Evolutionary conservation across 495 filamentous ascomycete species (phyloP), one percentile per base, ranked within the genome.

Genomic region (Aspergillus incahuasiensis): DNA sequence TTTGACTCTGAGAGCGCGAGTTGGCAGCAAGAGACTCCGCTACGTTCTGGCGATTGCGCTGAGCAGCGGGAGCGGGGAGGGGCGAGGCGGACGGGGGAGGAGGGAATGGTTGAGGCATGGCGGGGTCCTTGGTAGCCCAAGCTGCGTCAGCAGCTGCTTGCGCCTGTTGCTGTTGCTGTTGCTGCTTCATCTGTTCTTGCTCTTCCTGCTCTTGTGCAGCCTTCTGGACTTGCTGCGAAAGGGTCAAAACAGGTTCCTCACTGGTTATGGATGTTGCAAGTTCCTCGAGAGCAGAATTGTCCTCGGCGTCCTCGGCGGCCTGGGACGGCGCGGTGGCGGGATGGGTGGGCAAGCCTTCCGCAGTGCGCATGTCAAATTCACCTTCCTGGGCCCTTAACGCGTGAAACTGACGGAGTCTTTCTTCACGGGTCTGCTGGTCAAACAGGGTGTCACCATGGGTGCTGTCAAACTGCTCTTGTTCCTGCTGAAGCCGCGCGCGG

Each of bases 51-150:
- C 86, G 79, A 59, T 87, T 87, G 47, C 91, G 84, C 72, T 94
- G 90, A 15, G 91, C 91, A 21, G 88, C 86, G 9, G 91, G 91
- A 0, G 91, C 91, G 6, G 91, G 89, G 35, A 96, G 78, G 42
- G 90, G 90, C 1, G 90, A 95, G 2, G 78, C 77, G 6, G 88
- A 87, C 44, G 83, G 82, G 19, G 81, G 82, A 22, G 86, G 83
- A 25, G 89, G 88, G 74, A 95, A 95, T 18, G 91, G 88, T 71
- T 88, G 61, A 41, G 89, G 86, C 65, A 95, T 76, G 22, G 81
- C 83, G 40, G 76, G 58, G 32, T 87, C 67, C 60, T 84, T 84
- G 18, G 44, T 49, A 34, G 68, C 74, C 85, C 84, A 87, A 12
- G 78, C 77, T 11, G 81, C 79, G 38, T 87, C 81, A 47, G 71